phyloP scores from a whole-genome alignment of 768 basidiomycete species.

The Pleurotus giganteus region DNA sequence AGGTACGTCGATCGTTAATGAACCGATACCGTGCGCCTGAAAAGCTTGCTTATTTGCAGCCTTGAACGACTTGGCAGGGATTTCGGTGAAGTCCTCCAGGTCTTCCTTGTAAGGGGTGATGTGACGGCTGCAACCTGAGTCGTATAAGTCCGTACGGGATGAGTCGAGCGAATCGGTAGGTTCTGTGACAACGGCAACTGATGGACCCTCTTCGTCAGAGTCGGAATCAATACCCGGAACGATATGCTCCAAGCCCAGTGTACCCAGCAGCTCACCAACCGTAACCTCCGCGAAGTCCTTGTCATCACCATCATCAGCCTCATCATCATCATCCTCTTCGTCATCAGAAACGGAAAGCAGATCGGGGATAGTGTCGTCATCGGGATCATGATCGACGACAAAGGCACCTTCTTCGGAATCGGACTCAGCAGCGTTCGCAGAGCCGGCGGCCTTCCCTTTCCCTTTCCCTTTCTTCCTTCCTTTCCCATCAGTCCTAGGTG shows the following conservation, averaged over 20 bases:
- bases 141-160: background rate
- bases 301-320: background rate
- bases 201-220: background rate
- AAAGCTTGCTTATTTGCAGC: conserved; percentile 23
- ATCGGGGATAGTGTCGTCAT: conserved; percentile 3
- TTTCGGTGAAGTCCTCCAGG: conserved; percentile 19
- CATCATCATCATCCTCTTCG: background rate
- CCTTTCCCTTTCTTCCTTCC: background rate
- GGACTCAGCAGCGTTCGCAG: background rate
- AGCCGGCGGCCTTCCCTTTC: background rate
- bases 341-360: conserved; percentile 8
- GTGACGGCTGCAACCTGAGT: conserved; percentile 16
- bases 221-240: conserved; percentile 1
- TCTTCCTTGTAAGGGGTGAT: conserved; percentile 18
- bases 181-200: background rate
- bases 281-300: conserved; percentile 8
- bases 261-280: background rate
- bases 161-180: background rate
- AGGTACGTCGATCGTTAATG: conserved; percentile 20
- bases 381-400: background rate
- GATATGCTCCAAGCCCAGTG: background rate
- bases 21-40: conserved; percentile 19
- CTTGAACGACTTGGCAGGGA: conserved; percentile 18
- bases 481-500: too few relatives aligned
- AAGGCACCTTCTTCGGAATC: background rate